phyloP scores from a whole-genome alignment of 768 basidiomycete genomes.

The Collybia mongolica region DNA sequence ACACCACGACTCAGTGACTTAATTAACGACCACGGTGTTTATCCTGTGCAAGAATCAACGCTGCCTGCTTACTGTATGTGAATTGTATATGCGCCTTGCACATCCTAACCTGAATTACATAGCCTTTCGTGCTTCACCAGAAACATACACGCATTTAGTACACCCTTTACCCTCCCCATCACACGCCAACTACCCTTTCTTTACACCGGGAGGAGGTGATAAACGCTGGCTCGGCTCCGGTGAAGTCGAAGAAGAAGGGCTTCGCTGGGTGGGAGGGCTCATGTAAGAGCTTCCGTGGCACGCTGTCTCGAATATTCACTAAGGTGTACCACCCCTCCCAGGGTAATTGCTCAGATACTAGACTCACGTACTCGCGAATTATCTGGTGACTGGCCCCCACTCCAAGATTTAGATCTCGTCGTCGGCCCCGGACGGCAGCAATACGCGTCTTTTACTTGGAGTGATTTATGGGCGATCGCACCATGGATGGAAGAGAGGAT shows the following conservation, averaged over 20 bases:
- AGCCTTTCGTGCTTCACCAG: slow-evolving; percentile 27
- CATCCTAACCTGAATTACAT: slow-evolving; percentile 19
- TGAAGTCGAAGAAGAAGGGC: slow-evolving; percentile 54
- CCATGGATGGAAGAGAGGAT: slow-evolving; percentile 77
- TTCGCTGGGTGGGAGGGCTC: slow-evolving; percentile 71
- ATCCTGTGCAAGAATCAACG: slow-evolving; percentile 31
- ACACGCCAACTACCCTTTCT: slow-evolving; percentile 69
- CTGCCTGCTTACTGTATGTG: slow-evolving; percentile 29
- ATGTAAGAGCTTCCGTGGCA: slow-evolving; percentile 34
- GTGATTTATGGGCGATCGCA: slow-evolving; percentile 68
- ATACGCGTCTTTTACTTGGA: slow-evolving; percentile 70
- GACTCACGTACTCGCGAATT: slow-evolving; percentile 39
- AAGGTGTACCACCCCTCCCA: slow-evolving; percentile 19
- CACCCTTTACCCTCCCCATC: slow-evolving; percentile 56
- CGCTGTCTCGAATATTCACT: too few species aligned
- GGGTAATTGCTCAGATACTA: slow-evolving; percentile 63
- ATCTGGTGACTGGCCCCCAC: slow-evolving; percentile 27
- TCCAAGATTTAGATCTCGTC: slow-evolving; percentile 51
- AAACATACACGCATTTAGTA: slow-evolving; percentile 41
- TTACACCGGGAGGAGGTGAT: slow-evolving; percentile 69
- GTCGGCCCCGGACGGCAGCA: slow-evolving; percentile 49
- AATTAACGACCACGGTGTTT: slow-evolving; percentile 43
- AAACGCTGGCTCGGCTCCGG: slow-evolving; percentile 56
- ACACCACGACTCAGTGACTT: slow-evolving; percentile 15
- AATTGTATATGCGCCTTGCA: slow-evolving; percentile 1